Conservation (phyloP, 2,329 filamentous ascomycete genomes). For the Beauveria sp. region DNA sequence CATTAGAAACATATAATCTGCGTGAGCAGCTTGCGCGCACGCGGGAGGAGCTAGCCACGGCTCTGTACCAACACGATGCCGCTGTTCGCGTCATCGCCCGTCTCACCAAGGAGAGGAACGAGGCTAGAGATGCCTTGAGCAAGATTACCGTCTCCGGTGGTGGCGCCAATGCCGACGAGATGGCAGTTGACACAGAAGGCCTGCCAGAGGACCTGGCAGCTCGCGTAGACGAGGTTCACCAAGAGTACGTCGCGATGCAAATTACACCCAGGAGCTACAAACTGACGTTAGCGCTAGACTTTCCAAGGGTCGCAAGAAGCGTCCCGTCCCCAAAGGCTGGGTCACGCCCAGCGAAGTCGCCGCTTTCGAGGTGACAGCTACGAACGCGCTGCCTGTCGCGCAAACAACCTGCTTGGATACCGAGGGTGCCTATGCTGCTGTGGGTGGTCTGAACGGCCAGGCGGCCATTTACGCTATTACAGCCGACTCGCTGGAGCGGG, state of each 20-base stretch:
- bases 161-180: conserved; percentile 64
- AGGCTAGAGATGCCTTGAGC: conserved; percentile 81
- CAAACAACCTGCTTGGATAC: conserved; percentile 43
- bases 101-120: conserved; percentile 83
- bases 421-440: conserved; percentile 57
- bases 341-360: conserved; percentile 64
- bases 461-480: conserved; percentile 69
- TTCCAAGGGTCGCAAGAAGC: conserved; percentile 83
- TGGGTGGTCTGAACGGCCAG: conserved; percentile 68
- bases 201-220: conserved; percentile 64
- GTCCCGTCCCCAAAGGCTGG: conserved; percentile 79
- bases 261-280: neutral
- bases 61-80: conserved; percentile 94
- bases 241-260: conserved; percentile 50
- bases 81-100: conserved; percentile 92
- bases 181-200: conserved; percentile 81
- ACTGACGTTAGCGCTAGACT: conserved; percentile 47
- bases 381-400: conserved; percentile 39
- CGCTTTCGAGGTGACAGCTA: conserved; percentile 36
- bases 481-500: conserved; percentile 58
- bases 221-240: conserved; percentile 73
- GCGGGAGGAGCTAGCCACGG: conserved; percentile 85
- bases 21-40: conserved; percentile 85
- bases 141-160: conserved; percentile 66
- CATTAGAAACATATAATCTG: conserved; percentile 84